These are phyloP conservation scores for Yarrowia keelungensis DNA, from an alignment of 805 yeast genomes.

Conservation along the genomic window DNA sequence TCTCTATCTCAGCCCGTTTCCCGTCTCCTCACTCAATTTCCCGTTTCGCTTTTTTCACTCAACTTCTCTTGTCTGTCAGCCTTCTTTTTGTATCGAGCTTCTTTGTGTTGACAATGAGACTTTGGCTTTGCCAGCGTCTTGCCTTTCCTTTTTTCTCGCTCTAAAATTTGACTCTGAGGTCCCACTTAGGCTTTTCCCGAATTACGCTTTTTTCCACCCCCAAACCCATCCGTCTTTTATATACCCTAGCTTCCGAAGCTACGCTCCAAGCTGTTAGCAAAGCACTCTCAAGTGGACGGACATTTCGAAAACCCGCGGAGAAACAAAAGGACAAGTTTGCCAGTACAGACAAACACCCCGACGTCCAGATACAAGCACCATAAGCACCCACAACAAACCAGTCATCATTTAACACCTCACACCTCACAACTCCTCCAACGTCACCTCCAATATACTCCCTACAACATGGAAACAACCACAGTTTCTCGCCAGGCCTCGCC, in stretches of 20 bases:
- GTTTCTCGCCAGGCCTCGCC: constrained; percentile 24
- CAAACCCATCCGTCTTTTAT: constrained; percentile 34
- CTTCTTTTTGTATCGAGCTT: constrained; percentile 9
- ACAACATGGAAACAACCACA: constrained; percentile 25
- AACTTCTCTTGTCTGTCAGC: constrained; percentile 10
- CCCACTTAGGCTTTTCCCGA: constrained; percentile 27
- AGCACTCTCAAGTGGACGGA: neutral
- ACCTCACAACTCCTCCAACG: neutral
- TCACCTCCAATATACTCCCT: neutral
- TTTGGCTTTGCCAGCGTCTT: constrained; percentile 3
- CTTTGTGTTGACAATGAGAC: constrained; percentile 38
- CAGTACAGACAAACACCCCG: constrained; percentile 10
- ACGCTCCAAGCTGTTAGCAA: neutral
- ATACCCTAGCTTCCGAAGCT: constrained; percentile 34
- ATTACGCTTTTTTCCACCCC: constrained; percentile 29
- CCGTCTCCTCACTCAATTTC: neutral
- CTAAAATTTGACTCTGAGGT: neutral
- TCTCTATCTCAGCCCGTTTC: neutral
- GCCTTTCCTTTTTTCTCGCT: neutral
- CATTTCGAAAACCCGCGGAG: neutral
- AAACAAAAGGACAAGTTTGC: constrained; percentile 9
- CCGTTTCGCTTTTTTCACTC: neutral
- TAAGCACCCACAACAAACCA: too few species aligned
- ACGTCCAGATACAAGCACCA: neutral
- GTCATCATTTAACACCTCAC: too few species aligned